Evolutionary conservation across 2,329 filamentous ascomycete genomes (phyloP), one percentile per base, ranked within the genome.

Genomic region (Ascochyta clinopodiicola): DNA sequence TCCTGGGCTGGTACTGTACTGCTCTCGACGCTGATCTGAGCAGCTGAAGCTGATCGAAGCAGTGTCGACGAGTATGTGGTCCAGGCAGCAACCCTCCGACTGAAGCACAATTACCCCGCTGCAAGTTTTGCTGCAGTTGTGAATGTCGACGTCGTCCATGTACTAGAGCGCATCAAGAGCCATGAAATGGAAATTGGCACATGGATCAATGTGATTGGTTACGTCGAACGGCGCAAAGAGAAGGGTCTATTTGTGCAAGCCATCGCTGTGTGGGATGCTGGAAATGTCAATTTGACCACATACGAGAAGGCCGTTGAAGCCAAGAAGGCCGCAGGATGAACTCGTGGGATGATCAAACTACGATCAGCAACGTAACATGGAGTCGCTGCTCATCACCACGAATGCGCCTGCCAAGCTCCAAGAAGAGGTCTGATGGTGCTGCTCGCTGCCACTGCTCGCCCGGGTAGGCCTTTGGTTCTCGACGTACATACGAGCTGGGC

Each of bases 1-100:
- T 98, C 75, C 78, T 98, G 45, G 93, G 92, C 75, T 97, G 93
- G 94, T 96, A 82, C 78, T 86, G 94, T 96, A 82, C 78, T 86
- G 78, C 44, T 36, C 27, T 43, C 25, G 9, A 19, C 12, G 4
- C 24, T 15, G n/a, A 39, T 45, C 10, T 25, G 13, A 34, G 42
- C 17, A 47, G 48, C 52, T 35, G 31, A 38, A 37, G 57, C 63
- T 59, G 49, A 67, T 50, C 53, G 32, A 31, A 7, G 34, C 68
- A 89, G 87, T 68, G 83, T 90, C 31, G 81, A 82, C 34, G 75
- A 78, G 31, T 90, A 90, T 67, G 73, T 82, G 47, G 79, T 82
- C 38, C 63, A 77, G 13, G 82, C 80, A 8, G 92, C 84, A 9
- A 81, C 81, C 32, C 77, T 97, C 27, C 81, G 80, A 5, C 80